A percentile compares a stretch with the other conserved stretches of the same genome.
Conservation (phyloP, 495 filamentous ascomycete genomes). For the Tuber indicum region DNA sequence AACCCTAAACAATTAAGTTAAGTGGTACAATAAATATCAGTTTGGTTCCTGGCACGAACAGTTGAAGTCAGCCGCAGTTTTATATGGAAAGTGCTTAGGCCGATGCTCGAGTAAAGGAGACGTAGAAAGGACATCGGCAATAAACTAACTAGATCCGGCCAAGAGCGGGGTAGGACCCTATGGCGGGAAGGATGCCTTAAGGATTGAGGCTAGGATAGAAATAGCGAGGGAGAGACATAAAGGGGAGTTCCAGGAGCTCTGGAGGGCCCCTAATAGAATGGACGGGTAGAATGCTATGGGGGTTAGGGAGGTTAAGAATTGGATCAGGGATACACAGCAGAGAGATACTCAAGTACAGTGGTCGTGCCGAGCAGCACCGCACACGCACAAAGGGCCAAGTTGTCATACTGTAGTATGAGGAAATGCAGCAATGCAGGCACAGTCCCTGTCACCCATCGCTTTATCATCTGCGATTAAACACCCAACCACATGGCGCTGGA, state of each 20-base stretch:
- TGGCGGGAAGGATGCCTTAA: not conserved
- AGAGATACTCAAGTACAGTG: not conserved
- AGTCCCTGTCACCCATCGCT: not conserved
- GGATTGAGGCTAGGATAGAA: not conserved
- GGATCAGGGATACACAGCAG: not conserved
- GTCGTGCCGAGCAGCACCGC: not conserved
- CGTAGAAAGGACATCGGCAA: not conserved
- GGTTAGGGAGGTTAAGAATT: not conserved
- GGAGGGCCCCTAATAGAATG: not conserved
- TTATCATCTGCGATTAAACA: not conserved
- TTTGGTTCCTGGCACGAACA: not conserved
- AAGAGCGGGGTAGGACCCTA: not conserved
- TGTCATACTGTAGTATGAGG: not conserved
- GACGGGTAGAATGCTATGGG: not conserved
- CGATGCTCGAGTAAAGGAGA: not conserved
- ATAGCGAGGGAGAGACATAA: not conserved
- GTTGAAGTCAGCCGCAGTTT: not conserved
- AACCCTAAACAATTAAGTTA: not conserved
- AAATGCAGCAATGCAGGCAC: not conserved
- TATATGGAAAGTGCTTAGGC: slow-evolving; percentile 1
- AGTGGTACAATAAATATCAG: not conserved
- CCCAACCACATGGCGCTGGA: slow-evolving; percentile 4
- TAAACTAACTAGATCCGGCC: not conserved
- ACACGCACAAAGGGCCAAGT: not conserved
- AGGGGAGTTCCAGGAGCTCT: not conserved